Base-by-base conservation (phyloP, 2,329 filamentous ascomycete species). In the Bipolaris zeicola region DNA sequence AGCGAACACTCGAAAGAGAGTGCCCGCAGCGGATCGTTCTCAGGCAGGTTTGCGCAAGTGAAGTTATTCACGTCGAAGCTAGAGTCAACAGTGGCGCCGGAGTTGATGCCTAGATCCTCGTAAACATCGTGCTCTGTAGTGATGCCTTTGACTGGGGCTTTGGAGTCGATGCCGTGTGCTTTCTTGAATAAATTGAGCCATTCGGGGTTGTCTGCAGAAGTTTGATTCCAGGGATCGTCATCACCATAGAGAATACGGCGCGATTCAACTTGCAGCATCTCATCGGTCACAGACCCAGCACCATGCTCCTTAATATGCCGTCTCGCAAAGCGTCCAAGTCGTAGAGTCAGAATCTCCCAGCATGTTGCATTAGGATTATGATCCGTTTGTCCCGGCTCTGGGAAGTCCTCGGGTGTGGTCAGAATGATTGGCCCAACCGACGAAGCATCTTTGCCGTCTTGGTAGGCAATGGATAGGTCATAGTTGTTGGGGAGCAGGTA, bases 181-280 rank as follows among this genome's bases (percentile, higher is more conserved):
- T 80, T 78, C 62, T 81, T 81, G 72, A 81, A 82, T 6, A 82
- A 62, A 41, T 75, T 76, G 10, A 81, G 71, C 80, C 80, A 82
- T 53, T 81, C 80, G 0, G 70, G 66, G 39, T 76, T 77, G 36
- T 76, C 74, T 14, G 74, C 74, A 11, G 74, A 70, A 1, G 75
- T 76, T 28, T 76, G 73, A 50, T 82, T 79, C 80, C 80, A 83
- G 6, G 73, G 64, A 51, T 83, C 81, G 38, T 83, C 80, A 14
- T 74, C 73, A 14, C 78, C 77, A 54, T 82, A 84, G 5, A 83
- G 56, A 18, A 83, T 78, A 36, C 69, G 67, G n/a, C 81, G 74
- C 2, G 81, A 78, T 52, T 82, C 73, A 3, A 62, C 60, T 64
- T 83, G 81, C 6, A 84, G 71, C 75, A 81, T 79, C 16, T 80